Conservation (phyloP, 2,329 filamentous ascomycete genomes). For the Colletotrichum graminicola region DNA sequence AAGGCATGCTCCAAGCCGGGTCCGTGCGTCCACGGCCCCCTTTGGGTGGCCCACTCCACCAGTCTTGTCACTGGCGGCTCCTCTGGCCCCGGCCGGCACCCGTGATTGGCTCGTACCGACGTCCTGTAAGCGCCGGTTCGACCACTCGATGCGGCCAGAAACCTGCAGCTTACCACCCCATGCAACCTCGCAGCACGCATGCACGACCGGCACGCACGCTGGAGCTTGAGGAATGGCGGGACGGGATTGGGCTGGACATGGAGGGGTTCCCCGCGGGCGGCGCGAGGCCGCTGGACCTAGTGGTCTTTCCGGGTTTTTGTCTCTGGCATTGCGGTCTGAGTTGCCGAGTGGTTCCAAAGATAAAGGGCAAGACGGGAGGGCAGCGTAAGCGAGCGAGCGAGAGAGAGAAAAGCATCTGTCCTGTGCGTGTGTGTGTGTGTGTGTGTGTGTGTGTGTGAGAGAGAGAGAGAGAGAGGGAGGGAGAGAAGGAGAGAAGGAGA, state of each 20-base stretch:
- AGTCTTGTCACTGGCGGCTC: background rate
- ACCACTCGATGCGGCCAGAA: slow-evolving; percentile 40
- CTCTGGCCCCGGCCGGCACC: slow-evolving; percentile 15
- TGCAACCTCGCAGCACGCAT: slow-evolving; percentile 31
- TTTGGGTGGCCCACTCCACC: background rate
- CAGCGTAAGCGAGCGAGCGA: background rate
- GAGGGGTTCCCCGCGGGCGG: slow-evolving; percentile 1
- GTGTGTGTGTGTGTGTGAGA: background rate
- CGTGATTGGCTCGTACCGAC: slow-evolving; percentile 38
- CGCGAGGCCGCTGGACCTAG: slow-evolving; percentile 2
- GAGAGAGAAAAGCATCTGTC: background rate
- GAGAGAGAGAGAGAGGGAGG: no score
- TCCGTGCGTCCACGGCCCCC: background rate
- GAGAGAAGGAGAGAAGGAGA: background rate
- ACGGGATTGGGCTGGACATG: slow-evolving; percentile 7
- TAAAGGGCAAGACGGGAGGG: slow-evolving; percentile 11
- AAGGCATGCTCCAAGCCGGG: background rate
- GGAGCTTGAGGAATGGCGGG: slow-evolving; percentile 1
- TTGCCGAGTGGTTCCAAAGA: slow-evolving; percentile 33
- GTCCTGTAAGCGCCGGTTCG: slow-evolving; percentile 42
- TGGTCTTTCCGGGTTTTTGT: slow-evolving; percentile 1
- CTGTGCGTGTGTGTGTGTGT: no score
- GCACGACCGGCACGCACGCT: slow-evolving; percentile 12
- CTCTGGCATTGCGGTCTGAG: slow-evolving; percentile 17
- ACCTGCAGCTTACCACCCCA: slow-evolving; percentile 39